These are phyloP conservation scores for Melaleuca quinquenervia DNA, from an alignment of 345 rosid genomes.

Conservation along the genomic window DNA sequence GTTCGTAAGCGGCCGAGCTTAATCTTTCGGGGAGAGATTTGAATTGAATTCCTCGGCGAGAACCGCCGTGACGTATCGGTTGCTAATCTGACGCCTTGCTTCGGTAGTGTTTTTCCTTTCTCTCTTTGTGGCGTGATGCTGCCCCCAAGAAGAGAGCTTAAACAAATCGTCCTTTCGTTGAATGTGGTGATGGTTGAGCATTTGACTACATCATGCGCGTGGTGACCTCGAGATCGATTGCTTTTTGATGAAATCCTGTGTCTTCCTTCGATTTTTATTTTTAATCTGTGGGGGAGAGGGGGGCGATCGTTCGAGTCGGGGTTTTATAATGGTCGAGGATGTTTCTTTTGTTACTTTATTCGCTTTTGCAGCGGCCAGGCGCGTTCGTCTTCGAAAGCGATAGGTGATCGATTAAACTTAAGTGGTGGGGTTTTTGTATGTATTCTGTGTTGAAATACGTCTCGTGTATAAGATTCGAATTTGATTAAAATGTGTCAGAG, in stretches of 20 bases:
- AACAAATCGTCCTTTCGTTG: background rate
- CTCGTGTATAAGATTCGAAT: background rate
- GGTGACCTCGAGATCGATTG: background rate
- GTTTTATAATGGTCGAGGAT: background rate
- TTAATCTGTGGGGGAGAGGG: background rate
- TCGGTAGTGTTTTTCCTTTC: background rate
- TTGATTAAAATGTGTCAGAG: background rate
- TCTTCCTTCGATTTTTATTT: background rate
- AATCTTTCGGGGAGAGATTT: background rate
- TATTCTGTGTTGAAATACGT: background rate
- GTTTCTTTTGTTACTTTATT: background rate
- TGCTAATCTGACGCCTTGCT: background rate
- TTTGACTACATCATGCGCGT: background rate
- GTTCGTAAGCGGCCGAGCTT: background rate
- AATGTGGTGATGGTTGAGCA: background rate
- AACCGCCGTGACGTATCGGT: background rate
- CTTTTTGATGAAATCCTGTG: background rate
- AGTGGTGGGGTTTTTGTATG: background rate
- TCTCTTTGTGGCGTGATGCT: background rate
- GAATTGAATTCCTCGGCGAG: too few species aligned
- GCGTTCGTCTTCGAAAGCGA: background rate
- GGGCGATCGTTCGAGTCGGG: background rate
- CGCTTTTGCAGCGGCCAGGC: background rate
- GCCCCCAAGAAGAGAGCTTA: background rate
- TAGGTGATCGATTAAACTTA: background rate